These are phyloP conservation scores for Xerocomellus chrysenteron DNA, from an alignment of 768 basidiomycete genomes.

Conservation along the genomic window DNA sequence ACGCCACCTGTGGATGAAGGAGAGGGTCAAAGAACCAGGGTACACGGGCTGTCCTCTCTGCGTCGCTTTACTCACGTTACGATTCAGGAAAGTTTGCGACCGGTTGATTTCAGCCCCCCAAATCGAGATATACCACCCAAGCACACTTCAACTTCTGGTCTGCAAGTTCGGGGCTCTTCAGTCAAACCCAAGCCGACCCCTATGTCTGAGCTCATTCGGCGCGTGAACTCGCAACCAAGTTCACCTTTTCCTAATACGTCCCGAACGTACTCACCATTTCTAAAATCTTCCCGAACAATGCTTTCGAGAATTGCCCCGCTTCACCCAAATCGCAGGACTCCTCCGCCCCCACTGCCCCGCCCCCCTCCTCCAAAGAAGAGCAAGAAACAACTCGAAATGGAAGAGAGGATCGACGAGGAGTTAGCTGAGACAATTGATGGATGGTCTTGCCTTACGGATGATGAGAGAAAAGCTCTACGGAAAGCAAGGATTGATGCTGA, in stretches of 20 bases:
- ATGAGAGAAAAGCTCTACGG: constrained; percentile 51
- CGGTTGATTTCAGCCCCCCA: background rate
- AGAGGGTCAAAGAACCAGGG: constrained; percentile 17
- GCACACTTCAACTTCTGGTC: constrained; percentile 8
- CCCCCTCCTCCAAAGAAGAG: constrained; percentile 74
- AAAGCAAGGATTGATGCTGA: constrained; percentile 64
- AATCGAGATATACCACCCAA: constrained; percentile 5
- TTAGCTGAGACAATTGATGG: constrained; percentile 71
- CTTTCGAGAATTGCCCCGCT: constrained; percentile 73
- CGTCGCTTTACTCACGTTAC: background rate
- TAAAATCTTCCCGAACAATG: constrained; percentile 60
- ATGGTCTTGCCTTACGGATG: constrained; percentile 43
- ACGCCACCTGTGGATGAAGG: background rate
- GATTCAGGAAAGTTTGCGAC: constrained; percentile 14
- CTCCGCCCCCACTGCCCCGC: constrained; percentile 70
- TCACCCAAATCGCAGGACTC: constrained; percentile 69
- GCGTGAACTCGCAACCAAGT: constrained; percentile 63
- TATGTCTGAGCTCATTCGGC: constrained; percentile 75
- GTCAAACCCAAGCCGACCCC: constrained; percentile 57
- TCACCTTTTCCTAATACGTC: constrained; percentile 43
- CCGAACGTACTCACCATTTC: constrained; percentile 57
- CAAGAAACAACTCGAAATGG: constrained; percentile 72
- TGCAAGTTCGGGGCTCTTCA: constrained; percentile 34
- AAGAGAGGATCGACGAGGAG: constrained; percentile 82
- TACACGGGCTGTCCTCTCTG: background rate